These are phyloP conservation scores for Nymphaea colorata DNA, from an alignment of 164 flowering plant species.

Conservation along the genomic window DNA sequence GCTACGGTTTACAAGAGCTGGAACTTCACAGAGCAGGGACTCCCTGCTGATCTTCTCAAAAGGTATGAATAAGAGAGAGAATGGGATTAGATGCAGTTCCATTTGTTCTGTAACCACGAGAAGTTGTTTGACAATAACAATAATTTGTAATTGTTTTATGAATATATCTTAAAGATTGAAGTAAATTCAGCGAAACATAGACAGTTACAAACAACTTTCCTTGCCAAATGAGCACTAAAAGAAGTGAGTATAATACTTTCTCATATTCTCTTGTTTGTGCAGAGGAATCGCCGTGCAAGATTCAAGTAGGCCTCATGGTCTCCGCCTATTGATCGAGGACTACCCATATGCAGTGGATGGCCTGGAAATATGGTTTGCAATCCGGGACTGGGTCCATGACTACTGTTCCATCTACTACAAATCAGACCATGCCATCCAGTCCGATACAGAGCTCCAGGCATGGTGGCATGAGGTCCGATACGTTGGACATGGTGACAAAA, in stretches of 20 bases:
- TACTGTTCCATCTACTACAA: constrained; percentile 64
- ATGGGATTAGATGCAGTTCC: not conserved
- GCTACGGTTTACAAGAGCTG: constrained; percentile 49
- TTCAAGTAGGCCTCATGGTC: constrained; percentile 38
- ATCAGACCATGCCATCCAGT: constrained; percentile 27
- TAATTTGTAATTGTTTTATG: not conserved
- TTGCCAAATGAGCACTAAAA: no score
- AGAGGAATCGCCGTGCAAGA: constrained; percentile 72
- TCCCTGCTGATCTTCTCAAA: constrained; percentile 66
- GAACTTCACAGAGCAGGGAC: constrained; percentile 69
- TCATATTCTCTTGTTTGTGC: constrained; percentile 1
- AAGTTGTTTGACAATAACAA: not conserved
- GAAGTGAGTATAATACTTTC: no score
- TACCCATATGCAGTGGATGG: constrained; percentile 90
- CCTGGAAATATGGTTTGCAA: constrained; percentile 76
- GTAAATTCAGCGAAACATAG: no score
- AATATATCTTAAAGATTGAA: not conserved
- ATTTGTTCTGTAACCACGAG: not conserved
- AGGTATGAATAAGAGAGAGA: constrained; percentile 25
- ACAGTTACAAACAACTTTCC: no score
- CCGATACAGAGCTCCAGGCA: constrained; percentile 62
- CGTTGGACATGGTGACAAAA: constrained; percentile 67
- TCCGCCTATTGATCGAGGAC: constrained; percentile 60
- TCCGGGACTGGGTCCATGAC: constrained; percentile 59
- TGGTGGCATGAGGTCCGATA: constrained; percentile 79